A percentile compares a stretch with the other conserved stretches of the same genome.
Evolutionary conservation across 495 filamentous ascomycete species (phyloP).

Genomic region (Tuber aestivum): DNA sequence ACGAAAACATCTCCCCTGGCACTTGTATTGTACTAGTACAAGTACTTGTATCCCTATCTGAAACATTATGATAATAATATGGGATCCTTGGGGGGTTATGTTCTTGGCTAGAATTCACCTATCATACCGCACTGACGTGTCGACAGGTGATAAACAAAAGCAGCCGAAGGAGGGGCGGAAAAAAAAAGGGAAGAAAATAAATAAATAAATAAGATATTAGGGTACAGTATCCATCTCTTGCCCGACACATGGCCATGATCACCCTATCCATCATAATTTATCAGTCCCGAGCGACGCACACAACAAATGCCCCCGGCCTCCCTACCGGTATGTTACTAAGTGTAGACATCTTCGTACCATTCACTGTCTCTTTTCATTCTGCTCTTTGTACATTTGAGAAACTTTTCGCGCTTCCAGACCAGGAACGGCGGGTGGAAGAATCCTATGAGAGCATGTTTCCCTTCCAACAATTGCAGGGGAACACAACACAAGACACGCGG

Average conservation of each 20-base stretch:
- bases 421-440: not conserved
- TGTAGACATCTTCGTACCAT: not conserved
- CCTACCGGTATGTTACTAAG: not conserved
- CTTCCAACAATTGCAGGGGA: not conserved
- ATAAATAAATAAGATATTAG: not conserved
- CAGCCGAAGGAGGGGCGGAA: not conserved
- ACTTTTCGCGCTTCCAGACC: not conserved
- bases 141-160: slow-evolving; percentile 4
- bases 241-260: not conserved
- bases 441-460: not conserved
- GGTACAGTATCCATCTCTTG: not conserved
- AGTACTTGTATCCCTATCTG: not conserved
- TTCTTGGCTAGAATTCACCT: not conserved
- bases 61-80: not conserved
- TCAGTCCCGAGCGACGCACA: not conserved
- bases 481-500: not conserved
- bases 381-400: not conserved
- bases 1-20: no score
- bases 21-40: no score
- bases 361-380: not conserved
- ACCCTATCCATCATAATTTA: not conserved
- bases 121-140: not conserved
- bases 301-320: not conserved
- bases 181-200: slow-evolving; percentile 6
- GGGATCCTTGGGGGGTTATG: not conserved